Conservation (phyloP, 2,329 filamentous ascomycete species). For the Ceratocystis lukuohia region DNA sequence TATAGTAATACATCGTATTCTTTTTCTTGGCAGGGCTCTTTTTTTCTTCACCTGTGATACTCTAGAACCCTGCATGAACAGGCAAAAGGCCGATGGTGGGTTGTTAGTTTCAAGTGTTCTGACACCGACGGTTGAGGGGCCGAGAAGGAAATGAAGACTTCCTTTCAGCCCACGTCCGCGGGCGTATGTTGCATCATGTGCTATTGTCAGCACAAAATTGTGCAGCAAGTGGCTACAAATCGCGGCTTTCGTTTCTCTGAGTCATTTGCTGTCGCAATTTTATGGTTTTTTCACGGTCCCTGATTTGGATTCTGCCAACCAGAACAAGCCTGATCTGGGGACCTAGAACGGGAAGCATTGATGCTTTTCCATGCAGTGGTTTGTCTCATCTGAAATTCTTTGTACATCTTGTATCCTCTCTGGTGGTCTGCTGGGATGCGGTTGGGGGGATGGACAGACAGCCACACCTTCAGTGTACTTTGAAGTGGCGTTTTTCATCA, state of each 20-base stretch:
- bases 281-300: slow-evolving; percentile 40
- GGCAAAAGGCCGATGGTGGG: slow-evolving; percentile 40
- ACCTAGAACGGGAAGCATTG: slow-evolving; percentile 48
- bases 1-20: too few species aligned
- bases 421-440: slow-evolving; percentile 44
- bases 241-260: slow-evolving; percentile 42
- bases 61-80: slow-evolving; percentile 44
- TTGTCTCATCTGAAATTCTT: slow-evolving; percentile 42
- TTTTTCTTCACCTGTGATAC: slow-evolving; percentile 39
- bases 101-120: slow-evolving; percentile 13
- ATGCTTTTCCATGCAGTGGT: slow-evolving; percentile 43
- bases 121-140: slow-evolving; percentile 1
- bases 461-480: slow-evolving; percentile 35
- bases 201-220: slow-evolving; percentile 47
- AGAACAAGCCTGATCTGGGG: slow-evolving; percentile 48
- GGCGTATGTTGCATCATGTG: slow-evolving; percentile 46
- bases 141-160: slow-evolving; percentile 23
- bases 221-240: slow-evolving; percentile 48
- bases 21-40: neutral
- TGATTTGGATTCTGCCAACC: slow-evolving; percentile 45
- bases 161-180: slow-evolving; percentile 46
- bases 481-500: slow-evolving; percentile 30
- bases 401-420: slow-evolving; percentile 44
- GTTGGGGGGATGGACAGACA: slow-evolving; percentile 46
- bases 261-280: slow-evolving; percentile 45